Base-by-base conservation (phyloP, 371 early-diverging fungal species). In the Actinomucor elegans region DNA sequence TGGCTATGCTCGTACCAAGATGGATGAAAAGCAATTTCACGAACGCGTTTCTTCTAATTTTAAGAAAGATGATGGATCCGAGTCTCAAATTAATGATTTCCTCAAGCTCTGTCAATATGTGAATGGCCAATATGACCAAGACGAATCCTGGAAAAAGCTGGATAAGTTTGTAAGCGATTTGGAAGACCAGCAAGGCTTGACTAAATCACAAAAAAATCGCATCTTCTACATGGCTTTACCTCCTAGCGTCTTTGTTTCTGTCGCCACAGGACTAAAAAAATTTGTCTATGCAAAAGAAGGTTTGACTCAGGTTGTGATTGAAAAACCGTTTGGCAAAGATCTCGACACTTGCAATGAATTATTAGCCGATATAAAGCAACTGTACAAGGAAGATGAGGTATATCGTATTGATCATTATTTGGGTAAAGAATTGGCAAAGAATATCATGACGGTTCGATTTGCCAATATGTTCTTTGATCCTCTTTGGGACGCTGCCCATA, bases 321-420 rank as follows among this genome's bases (percentile, higher is more conserved):
- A 99, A 67, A 99, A 99, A 72, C 99, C 99, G 0, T 98, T 98
- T 84, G 99, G 99, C 14, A 88, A 87, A 64, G 96, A 96, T 62
- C 79, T 87, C 3, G 91, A 92, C 11, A 87, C 86, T 17, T 93
- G 93, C 42, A 77, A 84, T 46, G 73, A 84, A 54, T 80, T 98
- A 12, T 72, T 78, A 15, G 55, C 59, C 14, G 80, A 88, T 17
- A 71, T 97, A 26, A 84, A 88, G 9, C 62, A 76, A 12, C 57
- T 90, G 54, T 98, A 89, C 76, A 73, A 71, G 11, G 97, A 97
- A 69, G 84, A 90, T 4, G 95, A 97, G 82, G 91, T 94, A 26
- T 98, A 92, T 78, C 90, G 97, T 42, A 98, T 98, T 61, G 98
- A 98, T 58, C 98, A 98, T 68, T 98, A 97, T 55, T 85, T 98